These are phyloP conservation scores for Kodamaea neixiangensis DNA, from an alignment of 805 yeast genomes.

Conservation along the genomic window DNA sequence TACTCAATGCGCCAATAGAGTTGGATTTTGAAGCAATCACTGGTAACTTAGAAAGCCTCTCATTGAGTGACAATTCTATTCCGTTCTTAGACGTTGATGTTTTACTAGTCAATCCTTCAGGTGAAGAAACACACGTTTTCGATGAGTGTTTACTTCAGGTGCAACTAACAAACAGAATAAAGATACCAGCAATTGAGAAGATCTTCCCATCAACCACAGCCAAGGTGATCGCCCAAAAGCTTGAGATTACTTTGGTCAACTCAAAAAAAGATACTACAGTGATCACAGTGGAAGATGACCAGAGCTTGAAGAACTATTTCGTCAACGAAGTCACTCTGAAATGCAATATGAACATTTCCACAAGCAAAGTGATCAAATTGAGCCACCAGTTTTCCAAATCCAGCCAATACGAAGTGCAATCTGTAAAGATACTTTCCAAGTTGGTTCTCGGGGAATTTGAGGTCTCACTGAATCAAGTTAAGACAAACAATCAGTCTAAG, in stretches of 20 bases:
- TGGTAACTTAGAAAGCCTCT: not conserved
- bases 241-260: not conserved
- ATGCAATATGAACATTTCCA: not conserved
- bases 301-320: not conserved
- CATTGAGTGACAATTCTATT: not conserved
- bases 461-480: not conserved
- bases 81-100: not conserved
- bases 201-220: not conserved
- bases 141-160: slow-evolving; percentile 12
- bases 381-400: slow-evolving; percentile 5
- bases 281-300: not conserved
- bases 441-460: slow-evolving; percentile 1
- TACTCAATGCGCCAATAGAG: slow-evolving; percentile 6
- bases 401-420: not conserved
- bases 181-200: not conserved
- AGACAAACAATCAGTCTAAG: not conserved
- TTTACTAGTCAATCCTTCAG: slow-evolving; percentile 2
- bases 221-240: not conserved
- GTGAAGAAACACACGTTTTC: slow-evolving; percentile 8
- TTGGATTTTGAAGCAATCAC: not conserved
- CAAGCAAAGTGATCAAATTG: slow-evolving; percentile 2
- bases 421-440: not conserved
- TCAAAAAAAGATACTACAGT: not conserved
- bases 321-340: not conserved
- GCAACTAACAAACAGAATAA: not conserved